Conservation (phyloP, 1,139 yeast genomes). For the Keqinozyma sinolaborantium region DNA sequence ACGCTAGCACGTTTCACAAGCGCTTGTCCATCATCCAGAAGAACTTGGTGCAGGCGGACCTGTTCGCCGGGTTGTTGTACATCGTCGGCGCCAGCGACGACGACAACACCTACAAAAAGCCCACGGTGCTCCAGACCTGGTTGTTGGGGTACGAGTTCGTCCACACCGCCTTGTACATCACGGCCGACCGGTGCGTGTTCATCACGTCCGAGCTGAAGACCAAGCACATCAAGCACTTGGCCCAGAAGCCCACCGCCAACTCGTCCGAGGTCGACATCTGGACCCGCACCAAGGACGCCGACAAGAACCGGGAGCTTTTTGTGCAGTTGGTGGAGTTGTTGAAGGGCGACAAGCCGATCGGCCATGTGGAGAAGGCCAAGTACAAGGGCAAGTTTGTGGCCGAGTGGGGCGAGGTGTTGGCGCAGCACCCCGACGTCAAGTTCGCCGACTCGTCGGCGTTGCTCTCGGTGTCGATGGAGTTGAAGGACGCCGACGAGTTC, state of each 20-base stretch:
- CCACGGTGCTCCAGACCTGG: slow-evolving; percentile 90
- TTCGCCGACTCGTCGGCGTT: slow-evolving; percentile 54
- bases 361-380: slow-evolving; percentile 66
- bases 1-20: slow-evolving; percentile 35
- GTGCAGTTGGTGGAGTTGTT: slow-evolving; percentile 53
- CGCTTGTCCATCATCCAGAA: slow-evolving; percentile 40
- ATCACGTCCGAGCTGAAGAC: slow-evolving; percentile 89
- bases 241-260: slow-evolving; percentile 32
- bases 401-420: slow-evolving; percentile 62
- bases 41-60: slow-evolving; percentile 27
- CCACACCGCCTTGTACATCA: slow-evolving; percentile 72
- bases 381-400: slow-evolving; percentile 79
- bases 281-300: slow-evolving; percentile 79
- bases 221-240: slow-evolving; percentile 63
- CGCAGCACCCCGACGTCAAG: slow-evolving; percentile 31
- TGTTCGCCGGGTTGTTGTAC: slow-evolving; percentile 51
- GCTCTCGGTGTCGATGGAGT: slow-evolving; percentile 58
- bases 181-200: slow-evolving; percentile 57
- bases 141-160: slow-evolving; percentile 93
- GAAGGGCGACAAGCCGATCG: slow-evolving; percentile 47
- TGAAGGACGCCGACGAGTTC: slow-evolving; percentile 79
- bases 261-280: slow-evolving; percentile 58
- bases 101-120: slow-evolving; percentile 86
- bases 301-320: slow-evolving; percentile 67
- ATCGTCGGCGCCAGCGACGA: slow-evolving; percentile 83